phyloP scores from a whole-genome alignment of 108 stramenopile genomes.

The Nitzschia sp. region DNA sequence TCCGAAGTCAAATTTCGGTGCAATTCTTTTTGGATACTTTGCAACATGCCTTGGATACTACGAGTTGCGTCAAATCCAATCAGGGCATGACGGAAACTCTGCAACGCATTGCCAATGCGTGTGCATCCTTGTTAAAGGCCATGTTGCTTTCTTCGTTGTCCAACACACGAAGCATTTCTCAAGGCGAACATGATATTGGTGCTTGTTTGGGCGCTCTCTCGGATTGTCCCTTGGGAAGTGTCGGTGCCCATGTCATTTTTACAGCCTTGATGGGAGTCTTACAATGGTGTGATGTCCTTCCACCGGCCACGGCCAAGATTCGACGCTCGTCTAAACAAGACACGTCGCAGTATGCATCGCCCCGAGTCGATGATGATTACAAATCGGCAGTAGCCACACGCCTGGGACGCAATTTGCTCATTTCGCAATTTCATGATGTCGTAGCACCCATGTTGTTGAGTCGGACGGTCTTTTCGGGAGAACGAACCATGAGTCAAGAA shows the following conservation, averaged over 20 bases:
- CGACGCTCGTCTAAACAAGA: background rate
- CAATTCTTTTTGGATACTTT: constrained; percentile 83
- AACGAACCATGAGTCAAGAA: constrained; percentile 31
- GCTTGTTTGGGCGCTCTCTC: constrained; percentile 76
- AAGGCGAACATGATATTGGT: constrained; percentile 82
- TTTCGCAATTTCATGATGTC: constrained; percentile 79
- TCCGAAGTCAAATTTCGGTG: constrained; percentile 80
- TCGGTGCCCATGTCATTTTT: constrained; percentile 69
- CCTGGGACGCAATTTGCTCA: constrained; percentile 72
- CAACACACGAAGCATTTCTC: constrained; percentile 54
- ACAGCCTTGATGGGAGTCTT: constrained; percentile 66
- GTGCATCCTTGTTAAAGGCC: constrained; percentile 52
- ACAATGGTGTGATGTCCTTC: constrained; percentile 71
- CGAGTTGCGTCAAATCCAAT: background rate
- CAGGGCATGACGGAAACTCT: constrained; percentile 20
- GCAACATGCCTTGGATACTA: constrained; percentile 45
- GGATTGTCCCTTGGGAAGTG: constrained; percentile 72
- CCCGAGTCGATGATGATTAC: constrained; percentile 41
- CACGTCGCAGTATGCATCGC: background rate
- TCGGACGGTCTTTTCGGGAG: constrained; percentile 68
- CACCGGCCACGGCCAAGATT: background rate
- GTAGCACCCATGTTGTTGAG: constrained; percentile 81
- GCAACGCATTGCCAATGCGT: constrained; percentile 26
- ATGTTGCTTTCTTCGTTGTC: constrained; percentile 76
- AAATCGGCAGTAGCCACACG: constrained; percentile 63